A percentile compares a stretch with the other conserved stretches of the same genome.
Conservation (phyloP, 768 basidiomycete species). For the Ephemerocybe angulata region DNA sequence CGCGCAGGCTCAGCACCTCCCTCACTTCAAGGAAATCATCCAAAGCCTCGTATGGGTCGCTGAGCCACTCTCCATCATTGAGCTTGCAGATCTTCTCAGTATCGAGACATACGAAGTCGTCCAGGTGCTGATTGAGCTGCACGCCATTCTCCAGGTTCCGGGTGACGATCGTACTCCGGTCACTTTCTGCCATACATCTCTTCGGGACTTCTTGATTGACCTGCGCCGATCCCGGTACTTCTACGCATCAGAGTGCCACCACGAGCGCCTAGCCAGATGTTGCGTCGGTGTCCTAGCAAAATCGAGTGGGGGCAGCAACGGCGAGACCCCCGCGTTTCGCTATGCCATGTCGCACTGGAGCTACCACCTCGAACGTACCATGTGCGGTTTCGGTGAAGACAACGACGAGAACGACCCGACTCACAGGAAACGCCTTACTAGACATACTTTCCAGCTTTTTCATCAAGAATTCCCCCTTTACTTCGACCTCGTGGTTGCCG, state of each 20-base stretch:
- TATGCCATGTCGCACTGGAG: too few species aligned
- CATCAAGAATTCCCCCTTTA: background rate
- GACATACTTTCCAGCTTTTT: background rate
- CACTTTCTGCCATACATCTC: background rate
- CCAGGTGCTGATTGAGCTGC: background rate
- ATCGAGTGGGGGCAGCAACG: too few species aligned
- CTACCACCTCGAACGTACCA: too few species aligned
- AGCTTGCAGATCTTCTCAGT: background rate
- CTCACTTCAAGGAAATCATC: background rate
- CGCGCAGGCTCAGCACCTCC: background rate
- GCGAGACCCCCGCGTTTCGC: too few species aligned
- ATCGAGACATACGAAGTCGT: background rate
- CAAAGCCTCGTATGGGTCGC: background rate
- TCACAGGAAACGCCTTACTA: background rate
- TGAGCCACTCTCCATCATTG: background rate
- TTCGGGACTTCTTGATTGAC: background rate
- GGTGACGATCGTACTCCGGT: background rate
- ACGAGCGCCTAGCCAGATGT: background rate
- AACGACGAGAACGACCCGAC: too few species aligned
- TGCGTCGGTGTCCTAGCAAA: too few species aligned
- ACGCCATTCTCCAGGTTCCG: background rate
- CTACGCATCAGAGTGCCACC: background rate
- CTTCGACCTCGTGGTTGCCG: background rate
- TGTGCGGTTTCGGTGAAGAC: too few species aligned
- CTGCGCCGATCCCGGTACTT: background rate